Base-by-base conservation (phyloP, 352 stramenopile genomes). In the Phytophthora tubulina region DNA sequence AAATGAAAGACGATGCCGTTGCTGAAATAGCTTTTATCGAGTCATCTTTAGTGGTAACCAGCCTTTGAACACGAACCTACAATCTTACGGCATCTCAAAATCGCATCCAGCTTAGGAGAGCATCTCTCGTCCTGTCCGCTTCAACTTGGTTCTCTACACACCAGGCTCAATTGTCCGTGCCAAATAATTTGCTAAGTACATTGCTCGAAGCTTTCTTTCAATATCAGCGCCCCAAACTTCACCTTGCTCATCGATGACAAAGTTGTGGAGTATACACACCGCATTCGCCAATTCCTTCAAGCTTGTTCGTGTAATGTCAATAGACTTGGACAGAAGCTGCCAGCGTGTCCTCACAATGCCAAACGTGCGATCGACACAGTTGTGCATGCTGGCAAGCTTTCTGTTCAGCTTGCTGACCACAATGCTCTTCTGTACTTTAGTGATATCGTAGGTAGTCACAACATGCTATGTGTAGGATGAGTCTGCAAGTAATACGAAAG, bases 231-330 rank as follows among this genome's bases (percentile, higher is more conserved):
- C 45, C 45, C 45, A 52, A 35, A 36, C 17, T 15, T 14, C 45
- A 35, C 17, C 45, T 6, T 15, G 45, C 45, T 13, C 31, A 11
- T 55, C 49, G 5, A 55, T 55, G 49, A 55, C 49, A 38, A 55
- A 31, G 21, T 55, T 55, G 49, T 42, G 49, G 15, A 55, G 49
- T 55, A 52, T 35, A 11, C 45, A 52, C 36, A 36, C 45, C 45
- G 45, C 45, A 55, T 31, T 55, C 3, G 11, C 31, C 11, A 14
- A 9, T 36, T 55, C 49, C 2, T 38, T 8, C 1, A 44, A 14
- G 10, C 14, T 52, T 21, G 49, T 30, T 55, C 13, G 3, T 27
- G 31, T 31, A 55, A 55, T 44, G 11, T 55, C 31, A 1, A 55
- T 55, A 17, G 45, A 21, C 21, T 52, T 52, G n/a, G 21, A 52